Base-by-base conservation (phyloP, 2,329 filamentous ascomycete species). In the Sodiomyces alkalinus region DNA sequence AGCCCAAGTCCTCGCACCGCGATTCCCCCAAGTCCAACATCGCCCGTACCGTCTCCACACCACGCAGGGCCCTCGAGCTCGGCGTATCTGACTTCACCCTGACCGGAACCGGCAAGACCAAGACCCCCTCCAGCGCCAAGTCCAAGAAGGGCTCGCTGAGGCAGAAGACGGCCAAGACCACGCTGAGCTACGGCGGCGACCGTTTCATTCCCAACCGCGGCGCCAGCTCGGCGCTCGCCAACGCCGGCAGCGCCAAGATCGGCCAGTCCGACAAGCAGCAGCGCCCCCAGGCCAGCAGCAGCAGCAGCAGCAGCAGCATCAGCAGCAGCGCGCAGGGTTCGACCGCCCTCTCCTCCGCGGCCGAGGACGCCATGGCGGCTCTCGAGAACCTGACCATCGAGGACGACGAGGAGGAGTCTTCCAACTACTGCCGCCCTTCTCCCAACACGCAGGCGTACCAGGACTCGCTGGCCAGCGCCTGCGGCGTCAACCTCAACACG, bases 21-120 rank as follows among this genome's bases (percentile, higher is more conserved):
- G 80, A 90, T 49, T 94, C 87, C 3, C 85, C 86, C 49, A 96
- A 96, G 64, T 94, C 86, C 34, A 96, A 94, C 64, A 94, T 94
- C 52, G 81, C 80, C 40, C 73, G 74, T 39, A 60, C 60, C 22
- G 69, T 72, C 32, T 68, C 75, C 33, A 86, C 82, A 23, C 86
- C 87, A 13, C 80, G 81, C 45, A 82, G 80, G 52, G 68, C 64
- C 26, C 68, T 96, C 21, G 87, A 96, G 55, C 70, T 93, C 22
- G 85, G 83, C 40, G 76, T 93, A 19, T 94, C 86, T 22, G 86
- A 98, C 50, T 96, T 87, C 64, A 74, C 81, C 12, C 65, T 98
- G 44, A 82, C 80, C 29, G 85, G 86, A 38, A 92, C 86, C 30
- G 83, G 82, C 33, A 62, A 53, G 39, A 49, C 46, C 40, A 73